Evolutionary conservation across 1,284 basidiomycete genomes (phyloP).

Genomic region (Agaricales sp.): DNA sequence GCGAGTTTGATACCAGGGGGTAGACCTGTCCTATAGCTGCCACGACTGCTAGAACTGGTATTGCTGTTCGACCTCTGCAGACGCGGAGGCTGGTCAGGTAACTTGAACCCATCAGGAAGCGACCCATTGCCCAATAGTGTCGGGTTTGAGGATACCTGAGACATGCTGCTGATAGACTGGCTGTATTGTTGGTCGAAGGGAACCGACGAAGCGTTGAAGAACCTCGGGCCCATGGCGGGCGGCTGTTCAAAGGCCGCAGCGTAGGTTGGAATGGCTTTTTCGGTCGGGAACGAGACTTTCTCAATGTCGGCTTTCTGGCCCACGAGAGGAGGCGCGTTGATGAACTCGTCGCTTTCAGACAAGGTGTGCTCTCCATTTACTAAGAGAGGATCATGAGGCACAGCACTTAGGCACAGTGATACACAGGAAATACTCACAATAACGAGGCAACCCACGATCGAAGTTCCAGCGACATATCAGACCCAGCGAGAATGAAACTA

Average conservation of each 20-base stretch:
- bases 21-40: neutral
- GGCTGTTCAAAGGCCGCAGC: constrained; percentile 35
- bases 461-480: constrained; percentile 63
- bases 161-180: neutral
- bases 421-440: constrained; percentile 36
- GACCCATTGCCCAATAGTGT: neutral
- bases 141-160: no score
- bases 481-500: constrained; percentile 47
- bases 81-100: neutral
- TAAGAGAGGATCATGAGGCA: constrained; percentile 23
- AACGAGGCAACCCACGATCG: constrained; percentile 57
- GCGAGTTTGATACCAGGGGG: neutral
- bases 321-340: constrained; percentile 20
- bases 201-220: constrained; percentile 30
- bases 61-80: neutral
- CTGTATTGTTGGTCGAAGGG: constrained; percentile 26
- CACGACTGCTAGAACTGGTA: neutral
- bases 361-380: constrained; percentile 47
- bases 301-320: constrained; percentile 33
- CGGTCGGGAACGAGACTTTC: constrained; percentile 58
- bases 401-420: constrained; percentile 5
- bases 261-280: constrained; percentile 42
- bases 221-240: constrained; percentile 33
- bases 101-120: neutral
- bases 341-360: constrained; percentile 30